Base-by-base conservation (phyloP, 306 rosid genomes). In the Cicer arietinum region DNA sequence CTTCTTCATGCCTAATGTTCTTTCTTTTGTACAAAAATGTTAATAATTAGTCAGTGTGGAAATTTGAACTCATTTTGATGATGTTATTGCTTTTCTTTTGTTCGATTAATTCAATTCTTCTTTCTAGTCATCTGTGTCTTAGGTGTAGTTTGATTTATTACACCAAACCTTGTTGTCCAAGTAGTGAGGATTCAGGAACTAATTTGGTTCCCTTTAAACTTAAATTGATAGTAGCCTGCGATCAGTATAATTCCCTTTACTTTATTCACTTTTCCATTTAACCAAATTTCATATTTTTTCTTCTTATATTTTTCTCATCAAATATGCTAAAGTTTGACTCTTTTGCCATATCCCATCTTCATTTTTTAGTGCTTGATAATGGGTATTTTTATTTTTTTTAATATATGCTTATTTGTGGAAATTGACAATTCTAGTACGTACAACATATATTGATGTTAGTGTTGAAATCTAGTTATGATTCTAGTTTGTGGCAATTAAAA, bases 251-350 rank as follows among this genome's bases (percentile, higher is more conserved):
- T 2, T 2, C 51, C 35, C 14, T 63, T 42, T 56, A 4, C 25
- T 56, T 56, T 48, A 60, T 70, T 62, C 56, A 62, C 35, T 18
- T 8, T 75, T 68, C 46, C 12, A 6, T 43, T 44, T 45, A 7
- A 25, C 25, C 37, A 51, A 10, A 13, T 47, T 73, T 62, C 7
- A 17, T 20, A 5, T n/a, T 58, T 67, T 67, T 59, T 30, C 30
- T 43, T 44, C n/a, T 73, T 40, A 6, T 5, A 40, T 22, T 62
- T 48, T 56, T 30, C 39, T 60, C 45, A 7, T 51, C 16, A 64
- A 43, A 48, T 37, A 41, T 70, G 79, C 53, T 69, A 48, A 69
- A 77, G 79, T 53, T 73, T 50, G 17, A 73, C 64, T 80, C 76
- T 76, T 70, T 75, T 64, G 62, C 76, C 64, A 35, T 40, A 54